Percentiles rank a stretch among this genome's conserved stretches.
These are phyloP conservation scores for Simmondsia chinensis DNA, from an alignment of 148 eudicot genomes.

Conservation along the genomic window DNA sequence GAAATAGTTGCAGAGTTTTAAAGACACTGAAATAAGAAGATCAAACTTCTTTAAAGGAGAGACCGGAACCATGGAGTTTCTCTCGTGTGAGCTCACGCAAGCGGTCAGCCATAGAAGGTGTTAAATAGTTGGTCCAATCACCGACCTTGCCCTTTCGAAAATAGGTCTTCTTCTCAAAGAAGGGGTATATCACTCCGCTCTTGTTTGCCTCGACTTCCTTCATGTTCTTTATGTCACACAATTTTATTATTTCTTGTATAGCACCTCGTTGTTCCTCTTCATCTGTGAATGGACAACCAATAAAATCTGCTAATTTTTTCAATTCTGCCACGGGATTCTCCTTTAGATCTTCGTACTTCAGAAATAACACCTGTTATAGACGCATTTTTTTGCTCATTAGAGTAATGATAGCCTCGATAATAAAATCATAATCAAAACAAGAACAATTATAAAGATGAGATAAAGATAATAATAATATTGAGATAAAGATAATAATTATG, in stretches of 20 bases:
- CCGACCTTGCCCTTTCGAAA: slow-evolving; percentile 18
- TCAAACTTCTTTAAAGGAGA: slow-evolving; percentile 13
- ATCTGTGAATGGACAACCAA: slow-evolving; percentile 10
- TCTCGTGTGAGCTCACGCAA: slow-evolving; percentile 8
- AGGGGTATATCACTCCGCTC: slow-evolving; percentile 8
- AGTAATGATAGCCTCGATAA: too few relatives aligned
- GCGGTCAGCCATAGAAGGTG: slow-evolving; percentile 11
- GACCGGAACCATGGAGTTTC: slow-evolving; percentile 15
- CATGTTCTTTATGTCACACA: slow-evolving; percentile 14
- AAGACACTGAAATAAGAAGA: too few relatives aligned
- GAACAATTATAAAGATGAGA: too few relatives aligned
- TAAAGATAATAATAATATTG: too few relatives aligned
- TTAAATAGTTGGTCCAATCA: slow-evolving; percentile 12
- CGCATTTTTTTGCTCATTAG: too few relatives aligned
- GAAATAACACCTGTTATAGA: slow-evolving; percentile 18
- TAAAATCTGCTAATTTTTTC: slow-evolving; percentile 15
- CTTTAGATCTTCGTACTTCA: slow-evolving; percentile 18
- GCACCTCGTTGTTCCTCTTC: slow-evolving; percentile 16
- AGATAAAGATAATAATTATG: too few relatives aligned
- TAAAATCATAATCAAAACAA: too few relatives aligned
- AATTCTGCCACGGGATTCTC: slow-evolving; percentile 5
- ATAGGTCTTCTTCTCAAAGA: slow-evolving; percentile 9
- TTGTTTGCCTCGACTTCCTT: slow-evolving; percentile 16
- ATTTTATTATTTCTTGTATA: slow-evolving; percentile 3
- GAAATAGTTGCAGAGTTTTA: too few relatives aligned